Percentiles rank a stretch among this genome's conserved stretches.
These are phyloP conservation scores for Amanita pseudoporphyria DNA, from an alignment of 768 basidiomycete species.

Conservation along the genomic window DNA sequence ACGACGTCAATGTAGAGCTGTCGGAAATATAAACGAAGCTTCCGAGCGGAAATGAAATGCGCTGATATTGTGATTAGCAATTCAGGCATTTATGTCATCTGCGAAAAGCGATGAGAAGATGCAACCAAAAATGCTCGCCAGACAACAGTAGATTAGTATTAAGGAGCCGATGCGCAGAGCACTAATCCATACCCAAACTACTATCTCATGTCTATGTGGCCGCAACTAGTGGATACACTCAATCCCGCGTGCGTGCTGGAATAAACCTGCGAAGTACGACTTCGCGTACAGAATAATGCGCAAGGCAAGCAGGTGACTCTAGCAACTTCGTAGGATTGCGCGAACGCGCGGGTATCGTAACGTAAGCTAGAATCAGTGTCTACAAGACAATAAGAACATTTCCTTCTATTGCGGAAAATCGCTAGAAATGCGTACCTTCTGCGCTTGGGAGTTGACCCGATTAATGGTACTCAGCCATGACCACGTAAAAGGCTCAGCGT, in stretches of 20 bases:
- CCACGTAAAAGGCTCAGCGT: slow-evolving; percentile 75
- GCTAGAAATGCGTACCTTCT: slow-evolving; percentile 53
- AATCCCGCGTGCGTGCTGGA: slow-evolving; percentile 90
- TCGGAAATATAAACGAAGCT: slow-evolving; percentile 69
- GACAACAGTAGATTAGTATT: slow-evolving; percentile 87
- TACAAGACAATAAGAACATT: slow-evolving; percentile 18
- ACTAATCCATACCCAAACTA: slow-evolving; percentile 36
- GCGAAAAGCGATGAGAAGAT: slow-evolving; percentile 2
- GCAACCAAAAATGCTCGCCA: slow-evolving; percentile 72
- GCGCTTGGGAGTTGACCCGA: too few species aligned
- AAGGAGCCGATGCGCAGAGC: slow-evolving; percentile 58
- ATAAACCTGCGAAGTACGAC: slow-evolving; percentile 80
- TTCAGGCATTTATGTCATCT: slow-evolving; percentile 59
- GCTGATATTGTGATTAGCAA: slow-evolving; percentile 87
- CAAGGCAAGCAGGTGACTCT: slow-evolving; percentile 63
- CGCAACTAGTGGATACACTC: too few species aligned
- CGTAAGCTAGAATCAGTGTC: slow-evolving; percentile 87
- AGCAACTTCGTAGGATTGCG: slow-evolving; percentile 52
- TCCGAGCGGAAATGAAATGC: slow-evolving; percentile 51
- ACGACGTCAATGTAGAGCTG: slow-evolving; percentile 47
- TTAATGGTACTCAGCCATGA: slow-evolving; percentile 93
- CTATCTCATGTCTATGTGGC: slow-evolving; percentile 14
- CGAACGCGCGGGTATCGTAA: slow-evolving; percentile 93
- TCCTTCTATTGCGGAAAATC: neutral
- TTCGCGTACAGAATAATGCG: too few species aligned